Base-by-base conservation (phyloP, 2,329 filamentous ascomycete species). In the Lecanicillium sp. region DNA sequence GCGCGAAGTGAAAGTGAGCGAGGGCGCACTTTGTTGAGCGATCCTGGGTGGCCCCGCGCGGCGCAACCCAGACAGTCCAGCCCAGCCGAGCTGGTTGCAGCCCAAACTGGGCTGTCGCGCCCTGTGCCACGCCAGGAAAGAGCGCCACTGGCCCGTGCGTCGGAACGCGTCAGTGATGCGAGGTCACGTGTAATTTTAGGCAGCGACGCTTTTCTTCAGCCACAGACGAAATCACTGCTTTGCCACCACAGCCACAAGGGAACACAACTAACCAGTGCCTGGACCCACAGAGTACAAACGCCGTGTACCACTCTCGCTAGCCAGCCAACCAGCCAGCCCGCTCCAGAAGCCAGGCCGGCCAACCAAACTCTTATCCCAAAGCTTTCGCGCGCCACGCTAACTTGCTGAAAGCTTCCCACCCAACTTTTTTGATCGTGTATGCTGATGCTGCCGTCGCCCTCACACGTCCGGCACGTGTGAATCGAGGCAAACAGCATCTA, bases 381-480 rank as follows among this genome's bases (percentile, higher is more conserved):
- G 33, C 30, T 30, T 45, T 29, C 33, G 33, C 43, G 43, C 43
- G 43, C 33, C 43, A 21, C 43, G 33, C 33, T 45, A 45, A 15
- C n/a, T 36, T 6, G 17, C 20, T 26, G 21, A 17, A 47, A 40
- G 36, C 44, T 47, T 17, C 12, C n/a, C 43, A 40, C 19, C 33
- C 30, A 44, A 27, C 32, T 23, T 41, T 36, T 41, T 36, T 41
- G 21, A n/a, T 20, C 17, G 29, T 15, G 44, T 26, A 35, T 36
- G 46, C 30, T 36, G 46, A 23, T 8, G 35, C 30, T 24, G 24
- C 23, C 17, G 32, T 15, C 32, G 32, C 32, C 21, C 24, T 29
- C 46, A 14, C 36, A 48, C 46, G 30, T 37, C 32, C 24, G 15
- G 46, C 17, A 42, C 38, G 38, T 48, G 44, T 26, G 46, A 48